Percentiles rank a stretch among this genome's conserved stretches.
Conservation (phyloP, 2,329 filamentous ascomycete species). For the Colletotrichum coccodes region DNA sequence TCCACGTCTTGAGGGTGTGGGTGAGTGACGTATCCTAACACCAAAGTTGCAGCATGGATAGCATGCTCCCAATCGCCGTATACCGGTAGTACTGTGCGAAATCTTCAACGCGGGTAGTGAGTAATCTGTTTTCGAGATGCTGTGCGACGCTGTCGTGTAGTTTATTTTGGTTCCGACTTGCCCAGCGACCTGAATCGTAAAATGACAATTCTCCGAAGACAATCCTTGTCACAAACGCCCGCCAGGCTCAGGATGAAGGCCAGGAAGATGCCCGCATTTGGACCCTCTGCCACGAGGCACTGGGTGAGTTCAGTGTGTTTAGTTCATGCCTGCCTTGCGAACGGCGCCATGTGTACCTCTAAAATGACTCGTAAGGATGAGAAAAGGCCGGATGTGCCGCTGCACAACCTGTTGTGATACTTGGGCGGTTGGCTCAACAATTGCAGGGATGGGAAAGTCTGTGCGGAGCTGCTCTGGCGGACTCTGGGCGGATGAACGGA, state of each 20-base stretch:
- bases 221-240: conserved; percentile 25
- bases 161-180: conserved; percentile 6
- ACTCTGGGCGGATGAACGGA: conserved; percentile 9
- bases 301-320: conserved; percentile 1
- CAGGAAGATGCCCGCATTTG: conserved; percentile 16
- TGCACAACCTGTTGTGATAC: conserved; percentile 3
- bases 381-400: conserved; percentile 17
- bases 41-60: too few relatives aligned
- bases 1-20: neutral
- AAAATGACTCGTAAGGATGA: conserved; percentile 27
- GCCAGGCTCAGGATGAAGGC: conserved; percentile 4
- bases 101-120: neutral
- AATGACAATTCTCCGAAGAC: conserved; percentile 21
- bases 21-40: neutral
- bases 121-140: neutral
- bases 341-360: conserved; percentile 1
- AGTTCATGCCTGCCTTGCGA: neutral
- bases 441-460: conserved; percentile 6
- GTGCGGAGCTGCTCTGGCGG: conserved; percentile 18
- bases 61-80: too few relatives aligned
- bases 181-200: conserved; percentile 18
- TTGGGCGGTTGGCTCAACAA: conserved; percentile 5
- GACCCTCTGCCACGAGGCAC: conserved; percentile 29
- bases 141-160: neutral
- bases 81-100: neutral